Conservation (phyloP, 208 protist species). For the Trypanosoma scelopori region DNA sequence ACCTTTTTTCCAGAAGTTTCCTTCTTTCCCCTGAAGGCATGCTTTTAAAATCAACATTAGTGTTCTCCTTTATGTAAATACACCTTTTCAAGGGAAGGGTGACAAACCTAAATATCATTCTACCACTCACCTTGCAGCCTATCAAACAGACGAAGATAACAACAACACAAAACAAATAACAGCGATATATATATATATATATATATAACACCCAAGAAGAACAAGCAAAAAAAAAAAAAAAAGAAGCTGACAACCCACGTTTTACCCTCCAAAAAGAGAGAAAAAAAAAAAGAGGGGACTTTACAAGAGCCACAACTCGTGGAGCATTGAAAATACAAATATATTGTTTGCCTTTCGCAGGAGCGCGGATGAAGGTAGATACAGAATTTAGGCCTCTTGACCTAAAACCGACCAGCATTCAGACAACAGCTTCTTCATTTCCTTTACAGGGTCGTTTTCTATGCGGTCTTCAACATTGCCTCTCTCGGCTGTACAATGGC, state of each 20-base stretch:
- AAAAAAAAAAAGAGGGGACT: slow-evolving; percentile 16
- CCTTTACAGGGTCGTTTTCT: slow-evolving; percentile 15
- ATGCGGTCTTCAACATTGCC: slow-evolving; percentile 1
- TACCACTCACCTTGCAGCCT: too few relatives aligned
- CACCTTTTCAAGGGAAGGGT: slow-evolving; percentile 32
- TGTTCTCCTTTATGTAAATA: slow-evolving; percentile 17
- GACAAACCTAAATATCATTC: slow-evolving; percentile 30
- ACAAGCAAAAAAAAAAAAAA: too few relatives aligned
- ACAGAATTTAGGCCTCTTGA: slow-evolving; percentile 11
- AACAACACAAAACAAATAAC: slow-evolving; percentile 9
- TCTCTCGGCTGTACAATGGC: slow-evolving; percentile 7
- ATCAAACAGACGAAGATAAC: too few relatives aligned
- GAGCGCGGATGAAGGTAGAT: not conserved
- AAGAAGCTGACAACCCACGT: slow-evolving; percentile 14
- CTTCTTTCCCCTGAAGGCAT: slow-evolving; percentile 38
- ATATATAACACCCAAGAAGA: slow-evolving; percentile 20
- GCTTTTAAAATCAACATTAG: slow-evolving; percentile 32
- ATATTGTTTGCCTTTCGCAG: too few relatives aligned
- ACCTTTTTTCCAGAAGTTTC: slow-evolving; percentile 36
- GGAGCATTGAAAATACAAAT: too few relatives aligned
- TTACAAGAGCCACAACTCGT: too few relatives aligned
- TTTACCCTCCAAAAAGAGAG: slow-evolving; percentile 7
- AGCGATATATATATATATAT: not conserved
- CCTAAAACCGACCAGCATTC: slow-evolving; percentile 26
- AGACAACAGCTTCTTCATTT: slow-evolving; percentile 29